Percentiles rank a stretch among this genome's conserved stretches.
These are phyloP conservation scores for Phyllosticta citrichinensis DNA, from an alignment of 2,329 filamentous ascomycete genomes.

Conservation along the genomic window DNA sequence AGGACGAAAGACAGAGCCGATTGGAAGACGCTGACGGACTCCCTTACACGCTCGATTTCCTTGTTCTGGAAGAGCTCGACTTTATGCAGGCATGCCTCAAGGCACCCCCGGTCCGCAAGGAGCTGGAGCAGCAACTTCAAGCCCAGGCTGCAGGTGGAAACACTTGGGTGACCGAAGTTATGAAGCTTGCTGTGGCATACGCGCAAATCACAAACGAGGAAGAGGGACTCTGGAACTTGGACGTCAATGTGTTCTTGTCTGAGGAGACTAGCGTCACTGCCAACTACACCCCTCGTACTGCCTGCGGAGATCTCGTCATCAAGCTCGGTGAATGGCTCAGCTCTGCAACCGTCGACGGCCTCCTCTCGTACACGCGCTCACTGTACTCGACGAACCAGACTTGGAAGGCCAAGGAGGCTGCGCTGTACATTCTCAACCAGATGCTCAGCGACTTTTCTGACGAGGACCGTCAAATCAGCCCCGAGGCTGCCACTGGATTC, in stretches of 20 bases:
- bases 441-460: conserved; percentile 76
- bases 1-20: conserved; percentile 74
- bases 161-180: conserved; percentile 78
- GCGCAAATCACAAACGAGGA: conserved; percentile 87
- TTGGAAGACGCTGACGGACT: conserved; percentile 82
- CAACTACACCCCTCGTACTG: conserved; percentile 91
- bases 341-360: conserved; percentile 62
- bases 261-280: conserved; percentile 92
- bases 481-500: conserved; percentile 61
- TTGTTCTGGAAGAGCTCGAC: conserved; percentile 88
- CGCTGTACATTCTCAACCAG: conserved; percentile 77
- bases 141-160: conserved; percentile 47
- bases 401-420: conserved; percentile 66
- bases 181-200: conserved; percentile 76
- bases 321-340: conserved; percentile 88
- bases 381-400: conserved; percentile 52
- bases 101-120: conserved; percentile 76
- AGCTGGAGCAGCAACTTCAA: conserved; percentile 72
- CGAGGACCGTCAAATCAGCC: conserved; percentile 58
- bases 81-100: conserved; percentile 86
- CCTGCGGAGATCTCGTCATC: conserved; percentile 83
- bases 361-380: conserved; percentile 65
- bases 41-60: conserved; percentile 89
- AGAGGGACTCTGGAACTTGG: conserved; percentile 91
- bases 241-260: conserved; percentile 88